These are phyloP conservation scores for Ascoidea rubescens DNA, from an alignment of 805 yeast genomes.

Conservation along the genomic window DNA sequence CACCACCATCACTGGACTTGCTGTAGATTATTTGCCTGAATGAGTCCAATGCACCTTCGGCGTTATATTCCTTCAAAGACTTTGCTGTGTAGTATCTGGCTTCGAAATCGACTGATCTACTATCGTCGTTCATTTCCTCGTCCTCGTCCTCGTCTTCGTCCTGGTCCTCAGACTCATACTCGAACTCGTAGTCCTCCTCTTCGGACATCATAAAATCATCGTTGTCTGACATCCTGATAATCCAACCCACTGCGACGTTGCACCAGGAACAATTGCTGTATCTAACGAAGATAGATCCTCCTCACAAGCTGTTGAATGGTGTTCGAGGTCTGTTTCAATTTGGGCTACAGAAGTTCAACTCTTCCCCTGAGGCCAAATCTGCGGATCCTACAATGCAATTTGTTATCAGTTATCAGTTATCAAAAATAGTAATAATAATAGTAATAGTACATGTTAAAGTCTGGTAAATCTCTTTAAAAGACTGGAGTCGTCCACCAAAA, in stretches of 20 bases:
- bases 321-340: no score
- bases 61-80: conserved; percentile 7
- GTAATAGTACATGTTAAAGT: neutral
- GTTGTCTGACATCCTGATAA: conserved; percentile 8
- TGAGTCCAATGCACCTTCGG: conserved; percentile 1
- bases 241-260: neutral
- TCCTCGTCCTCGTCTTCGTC: conserved; percentile 9
- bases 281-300: neutral
- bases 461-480: conserved; percentile 10
- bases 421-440: neutral
- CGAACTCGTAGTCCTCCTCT: conserved; percentile 10
- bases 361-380: neutral
- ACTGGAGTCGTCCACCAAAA: conserved; percentile 4
- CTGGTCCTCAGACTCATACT: conserved; percentile 11
- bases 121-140: conserved; percentile 1
- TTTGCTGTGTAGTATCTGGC: conserved; percentile 8
- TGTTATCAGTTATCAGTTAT: neutral
- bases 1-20: neutral
- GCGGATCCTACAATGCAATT: neutral
- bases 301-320: neutral
- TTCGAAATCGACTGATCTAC: neutral
- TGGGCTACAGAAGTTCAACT: neutral
- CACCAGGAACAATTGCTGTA: neutral
- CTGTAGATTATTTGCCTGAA: conserved; percentile 2
- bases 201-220: conserved; percentile 12